Conservation (phyloP, 495 filamentous ascomycete species). For the Daldinia concentrica region DNA sequence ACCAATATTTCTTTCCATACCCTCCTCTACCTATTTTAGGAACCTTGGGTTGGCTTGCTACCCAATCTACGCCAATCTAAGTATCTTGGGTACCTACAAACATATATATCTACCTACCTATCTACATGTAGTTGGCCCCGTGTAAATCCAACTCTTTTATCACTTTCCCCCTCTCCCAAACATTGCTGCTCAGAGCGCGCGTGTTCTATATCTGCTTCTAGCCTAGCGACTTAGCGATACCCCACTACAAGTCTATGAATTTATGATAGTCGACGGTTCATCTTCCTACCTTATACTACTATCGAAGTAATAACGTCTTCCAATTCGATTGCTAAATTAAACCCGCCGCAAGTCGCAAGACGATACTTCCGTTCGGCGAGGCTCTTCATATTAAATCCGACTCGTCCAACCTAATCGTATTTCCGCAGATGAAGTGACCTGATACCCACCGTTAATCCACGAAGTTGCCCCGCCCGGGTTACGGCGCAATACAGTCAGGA, state of each 20-base stretch:
- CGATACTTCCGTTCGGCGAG: slow-evolving; percentile 7
- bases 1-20: neutral
- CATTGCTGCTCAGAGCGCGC: slow-evolving; percentile 20
- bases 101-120: neutral
- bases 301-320: neutral
- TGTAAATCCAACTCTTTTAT: neutral
- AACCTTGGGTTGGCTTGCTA: neutral
- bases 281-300: neutral
- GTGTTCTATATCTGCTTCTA: slow-evolving; percentile 11
- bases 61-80: neutral
- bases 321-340: neutral
- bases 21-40: neutral
- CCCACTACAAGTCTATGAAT: neutral
- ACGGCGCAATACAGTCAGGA: slow-evolving; percentile 59
- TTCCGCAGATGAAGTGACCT: slow-evolving; percentile 48
- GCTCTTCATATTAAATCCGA: neutral
- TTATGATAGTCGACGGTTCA: neutral
- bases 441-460: slow-evolving; percentile 41
- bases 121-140: neutral
- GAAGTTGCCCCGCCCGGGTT: slow-evolving; percentile 58
- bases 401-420: neutral
- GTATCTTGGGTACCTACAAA: neutral
- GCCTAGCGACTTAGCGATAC: slow-evolving; percentile 1
- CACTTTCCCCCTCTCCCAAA: neutral
- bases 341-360: neutral